Base-by-base conservation (phyloP, 441 rosid genomes). In the Theobroma grandiflorum region DNA sequence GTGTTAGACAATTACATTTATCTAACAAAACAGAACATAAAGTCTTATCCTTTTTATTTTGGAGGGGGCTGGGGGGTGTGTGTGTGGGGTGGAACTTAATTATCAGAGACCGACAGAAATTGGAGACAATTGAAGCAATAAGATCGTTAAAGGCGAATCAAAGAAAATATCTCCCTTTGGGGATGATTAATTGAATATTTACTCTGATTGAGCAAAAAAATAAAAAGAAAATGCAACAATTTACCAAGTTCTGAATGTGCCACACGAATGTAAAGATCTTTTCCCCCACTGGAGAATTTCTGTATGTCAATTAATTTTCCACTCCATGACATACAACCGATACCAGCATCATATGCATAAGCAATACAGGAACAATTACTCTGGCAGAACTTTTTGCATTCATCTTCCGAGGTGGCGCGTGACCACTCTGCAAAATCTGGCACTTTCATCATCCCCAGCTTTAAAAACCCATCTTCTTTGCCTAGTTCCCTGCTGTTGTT, bases 281-380 rank as follows among this genome's bases (percentile, higher is more conserved):
- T 74, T n/a, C 91, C 90, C 16, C 76, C 82, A 38, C 31, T 74
- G 57, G 85, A 35, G 61, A 81, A 83, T 16, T 82, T 74, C 67
- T 86, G 91, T 31, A 84, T 61, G 72, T 92, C 91, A 73, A 83
- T 75, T 55, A 89, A 80, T 62, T 33, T 58, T 71, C 49, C 79
- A 22, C 67, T 86, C 95, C 95, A 90, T 53, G 52, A 20, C 87
- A 88, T 81, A 61, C 91, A 92, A 18, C 94, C 91, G 3, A 87
- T 67, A n/a, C 86, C 88, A 20, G 61, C 35, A 45, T 80, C 82
- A 80, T 79, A 89, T 59, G 91, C 87, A 67, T 88, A 89, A 33
- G 94, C 93, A 12, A 86, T 67, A 70, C 91, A 92, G 9, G 92
- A 87, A 84, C 96, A 88, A 81, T 85, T 90, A 31, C 26, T 73